Percentiles rank a stretch among this genome's conserved stretches.
phyloP scores from a whole-genome alignment of 1,139 yeast genomes.

The Saccharomyces hybrid region DNA sequence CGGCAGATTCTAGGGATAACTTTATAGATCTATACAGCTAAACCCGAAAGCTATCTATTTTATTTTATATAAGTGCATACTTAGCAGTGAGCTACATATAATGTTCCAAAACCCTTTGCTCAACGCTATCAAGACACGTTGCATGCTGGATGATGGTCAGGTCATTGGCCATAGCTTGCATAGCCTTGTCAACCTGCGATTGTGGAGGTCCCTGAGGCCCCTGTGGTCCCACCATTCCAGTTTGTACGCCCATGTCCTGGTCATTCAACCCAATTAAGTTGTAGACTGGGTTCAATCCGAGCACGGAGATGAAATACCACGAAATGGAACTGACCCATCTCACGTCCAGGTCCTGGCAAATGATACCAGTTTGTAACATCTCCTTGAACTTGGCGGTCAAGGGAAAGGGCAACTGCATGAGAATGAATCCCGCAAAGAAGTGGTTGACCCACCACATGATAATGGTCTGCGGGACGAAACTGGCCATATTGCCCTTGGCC shows the following conservation, averaged over 20 bases:
- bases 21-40: not conserved
- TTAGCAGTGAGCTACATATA: constrained; percentile 49
- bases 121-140: constrained; percentile 54
- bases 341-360: constrained; percentile 77
- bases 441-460: constrained; percentile 96
- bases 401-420: constrained; percentile 76
- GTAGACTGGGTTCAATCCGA: constrained; percentile 79
- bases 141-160: constrained; percentile 59
- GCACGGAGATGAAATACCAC: constrained; percentile 90
- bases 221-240: constrained; percentile 37
- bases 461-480: constrained; percentile 82
- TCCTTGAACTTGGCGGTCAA: constrained; percentile 81
- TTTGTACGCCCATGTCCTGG: constrained; percentile 32
- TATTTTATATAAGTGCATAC: constrained; percentile 38
- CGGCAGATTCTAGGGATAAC: constrained; percentile 33
- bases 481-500: constrained; percentile 75
- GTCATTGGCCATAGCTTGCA: constrained; percentile 68
- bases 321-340: constrained; percentile 93
- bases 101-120: constrained; percentile 46
- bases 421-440: constrained; percentile 85
- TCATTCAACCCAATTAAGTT: constrained; percentile 57
- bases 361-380: constrained; percentile 85
- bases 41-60: not conserved
- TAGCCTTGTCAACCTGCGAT: constrained; percentile 43
- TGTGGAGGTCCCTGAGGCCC: constrained; percentile 43